Percentiles rank a stretch among this genome's conserved stretches.
Conservation (phyloP, 805 yeast species). For the Lipomyces yamadae region DNA sequence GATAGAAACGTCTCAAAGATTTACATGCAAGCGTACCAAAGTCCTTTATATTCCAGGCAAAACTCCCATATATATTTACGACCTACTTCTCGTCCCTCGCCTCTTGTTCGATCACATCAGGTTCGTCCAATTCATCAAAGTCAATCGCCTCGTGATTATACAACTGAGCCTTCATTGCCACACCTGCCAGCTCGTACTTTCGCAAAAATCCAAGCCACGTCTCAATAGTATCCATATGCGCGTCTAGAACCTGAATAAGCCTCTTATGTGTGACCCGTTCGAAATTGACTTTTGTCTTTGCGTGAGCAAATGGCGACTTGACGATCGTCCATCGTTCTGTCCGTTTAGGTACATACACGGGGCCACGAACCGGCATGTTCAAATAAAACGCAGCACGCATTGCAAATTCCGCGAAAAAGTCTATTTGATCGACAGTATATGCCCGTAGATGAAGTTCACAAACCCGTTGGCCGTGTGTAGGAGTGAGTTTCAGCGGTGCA, state of each 20-base stretch:
- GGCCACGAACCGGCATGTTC: slow-evolving; percentile 83
- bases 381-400: slow-evolving; percentile 87
- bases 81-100: slow-evolving; percentile 1
- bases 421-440: slow-evolving; percentile 69
- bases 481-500: slow-evolving; percentile 73
- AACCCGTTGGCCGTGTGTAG: slow-evolving; percentile 72
- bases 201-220: slow-evolving; percentile 76
- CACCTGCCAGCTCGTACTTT: slow-evolving; percentile 78
- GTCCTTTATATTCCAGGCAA: slow-evolving; percentile 6
- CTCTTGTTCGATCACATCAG: slow-evolving; percentile 3
- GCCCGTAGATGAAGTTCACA: slow-evolving; percentile 73
- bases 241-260: slow-evolving; percentile 75
- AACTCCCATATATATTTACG: neutral
- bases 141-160: slow-evolving; percentile 44
- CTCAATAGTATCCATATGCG: slow-evolving; percentile 83
- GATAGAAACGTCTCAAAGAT: neutral
- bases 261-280: slow-evolving; percentile 84
- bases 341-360: slow-evolving; percentile 68
- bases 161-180: slow-evolving; percentile 77
- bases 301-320: slow-evolving; percentile 90
- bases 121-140: slow-evolving; percentile 2
- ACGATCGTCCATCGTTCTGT: slow-evolving; percentile 92
- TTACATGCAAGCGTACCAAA: neutral
- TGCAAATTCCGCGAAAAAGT: slow-evolving; percentile 82
- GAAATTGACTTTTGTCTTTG: slow-evolving; percentile 92